A percentile compares a stretch with the other conserved stretches of the same genome.
Evolutionary conservation across 805 yeast genomes (phyloP).

Genomic region (Lachancea nothofagi): DNA sequence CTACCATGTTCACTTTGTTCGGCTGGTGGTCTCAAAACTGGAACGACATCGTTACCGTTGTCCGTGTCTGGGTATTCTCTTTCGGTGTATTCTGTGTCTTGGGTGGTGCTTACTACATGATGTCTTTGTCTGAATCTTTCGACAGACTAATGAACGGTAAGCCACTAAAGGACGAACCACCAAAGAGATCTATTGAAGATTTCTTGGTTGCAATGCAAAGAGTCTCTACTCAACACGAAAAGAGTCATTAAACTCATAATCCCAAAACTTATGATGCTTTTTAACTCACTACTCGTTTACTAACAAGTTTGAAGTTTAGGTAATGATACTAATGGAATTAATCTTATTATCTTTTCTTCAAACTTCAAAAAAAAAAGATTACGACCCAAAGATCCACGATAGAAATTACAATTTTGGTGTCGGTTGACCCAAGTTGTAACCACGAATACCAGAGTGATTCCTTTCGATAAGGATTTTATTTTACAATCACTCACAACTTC

Average conservation of each 20-base stretch:
- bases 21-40: constrained; percentile 98
- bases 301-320: no score
- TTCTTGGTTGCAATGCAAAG: constrained; percentile 82
- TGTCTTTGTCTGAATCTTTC: constrained; percentile 75
- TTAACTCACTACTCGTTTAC: no score
- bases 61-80: constrained; percentile 91
- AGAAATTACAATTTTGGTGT: no score
- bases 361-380: not conserved
- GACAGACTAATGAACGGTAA: constrained; percentile 84
- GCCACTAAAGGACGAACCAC: constrained; percentile 51
- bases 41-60: constrained; percentile 93
- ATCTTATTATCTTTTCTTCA: no score
- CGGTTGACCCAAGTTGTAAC: not conserved
- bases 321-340: not conserved
- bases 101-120: constrained; percentile 94
- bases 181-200: constrained; percentile 70
- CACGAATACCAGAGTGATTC: not conserved
- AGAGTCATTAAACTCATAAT: constrained; percentile 46
- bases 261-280: constrained; percentile 3
- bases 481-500: not conserved
- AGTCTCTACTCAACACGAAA: constrained; percentile 86
- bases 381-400: not conserved
- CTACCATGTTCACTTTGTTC: constrained; percentile 87
- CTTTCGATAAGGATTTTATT: constrained; percentile 1
- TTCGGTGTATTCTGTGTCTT: constrained; percentile 94